Conservation (phyloP, 2,329 filamentous ascomycete genomes). For the Leptographium radiaticola region DNA sequence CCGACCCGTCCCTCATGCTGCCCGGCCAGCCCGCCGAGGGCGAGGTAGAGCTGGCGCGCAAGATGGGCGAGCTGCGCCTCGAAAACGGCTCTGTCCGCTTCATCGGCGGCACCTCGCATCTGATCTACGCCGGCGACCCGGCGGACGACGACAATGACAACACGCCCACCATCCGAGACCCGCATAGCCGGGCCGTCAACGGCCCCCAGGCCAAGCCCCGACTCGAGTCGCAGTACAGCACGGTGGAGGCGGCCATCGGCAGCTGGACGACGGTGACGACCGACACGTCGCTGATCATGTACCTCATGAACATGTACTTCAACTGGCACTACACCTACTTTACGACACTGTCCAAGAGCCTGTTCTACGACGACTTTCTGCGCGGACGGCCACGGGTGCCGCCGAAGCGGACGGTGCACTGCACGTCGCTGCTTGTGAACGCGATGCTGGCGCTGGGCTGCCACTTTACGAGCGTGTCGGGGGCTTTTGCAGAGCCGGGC, state of each 20-base stretch:
- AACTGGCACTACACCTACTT: conserved; percentile 97
- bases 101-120: conserved; percentile 85
- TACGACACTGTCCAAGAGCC: conserved; percentile 70
- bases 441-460: conserved; percentile 87
- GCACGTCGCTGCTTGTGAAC: conserved; percentile 82
- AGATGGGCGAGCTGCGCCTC: conserved; percentile 82
- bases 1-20: conserved; percentile 18
- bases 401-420: conserved; percentile 54
- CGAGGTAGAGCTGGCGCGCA: conserved; percentile 76
- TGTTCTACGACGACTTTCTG: conserved; percentile 79
- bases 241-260: conserved; percentile 55
- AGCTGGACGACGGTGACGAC: conserved; percentile 83
- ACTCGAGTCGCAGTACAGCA: conserved; percentile 24
- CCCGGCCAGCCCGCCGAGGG: conserved; percentile 26
- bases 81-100: conserved; percentile 83
- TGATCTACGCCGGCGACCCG: conserved; percentile 62
- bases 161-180: not conserved
- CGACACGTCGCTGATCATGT: conserved; percentile 65
- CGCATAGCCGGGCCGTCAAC: not conserved
- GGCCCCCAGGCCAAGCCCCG: conserved; percentile 22
- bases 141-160: not conserved
- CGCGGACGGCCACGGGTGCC: conserved; percentile 47
- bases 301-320: conserved; percentile 96
- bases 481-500: conserved; percentile 55
- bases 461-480: conserved; percentile 72